Conservation (phyloP, 345 rosid genomes). For the Salix koriyanagi region DNA sequence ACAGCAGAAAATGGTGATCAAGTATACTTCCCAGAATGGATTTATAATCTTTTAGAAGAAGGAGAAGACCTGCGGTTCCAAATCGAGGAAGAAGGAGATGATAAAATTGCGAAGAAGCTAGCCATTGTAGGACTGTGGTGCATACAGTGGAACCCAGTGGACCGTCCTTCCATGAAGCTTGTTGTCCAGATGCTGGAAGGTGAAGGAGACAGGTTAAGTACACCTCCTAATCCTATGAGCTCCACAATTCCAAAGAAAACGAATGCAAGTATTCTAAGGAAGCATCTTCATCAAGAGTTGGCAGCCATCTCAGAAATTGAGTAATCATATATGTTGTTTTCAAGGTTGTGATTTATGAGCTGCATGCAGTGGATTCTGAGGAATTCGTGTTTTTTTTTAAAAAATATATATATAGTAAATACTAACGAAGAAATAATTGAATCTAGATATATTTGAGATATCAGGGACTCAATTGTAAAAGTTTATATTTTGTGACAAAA, state of each 20-base stretch:
- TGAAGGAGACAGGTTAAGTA: constrained; percentile 2
- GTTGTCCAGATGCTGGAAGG: constrained; percentile 13
- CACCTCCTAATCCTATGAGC: constrained; percentile 3
- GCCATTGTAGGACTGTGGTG: constrained; percentile 8
- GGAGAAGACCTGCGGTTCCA: constrained; percentile 9
- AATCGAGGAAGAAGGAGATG: neutral
- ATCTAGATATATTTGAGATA: too few relatives aligned
- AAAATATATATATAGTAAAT: too few relatives aligned
- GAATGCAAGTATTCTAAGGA: neutral
- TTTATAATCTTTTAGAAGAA: constrained; percentile 7
- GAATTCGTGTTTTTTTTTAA: too few relatives aligned
- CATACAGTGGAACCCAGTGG: constrained; percentile 11
- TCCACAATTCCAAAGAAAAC: neutral
- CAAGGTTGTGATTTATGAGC: too few relatives aligned
- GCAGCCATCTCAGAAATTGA: neutral
- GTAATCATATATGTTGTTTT: neutral
- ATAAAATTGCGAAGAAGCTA: neutral
- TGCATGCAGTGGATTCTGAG: too few relatives aligned
- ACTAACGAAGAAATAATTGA: too few relatives aligned
- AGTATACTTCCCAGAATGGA: constrained; percentile 7
- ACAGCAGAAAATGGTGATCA: neutral
- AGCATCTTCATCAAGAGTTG: neutral
- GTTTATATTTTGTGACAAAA: too few relatives aligned
- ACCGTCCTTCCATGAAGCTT: constrained; percentile 6
- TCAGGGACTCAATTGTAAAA: too few relatives aligned